Base-by-base conservation (phyloP, 345 rosid species). In the Brassica rapa region DNA sequence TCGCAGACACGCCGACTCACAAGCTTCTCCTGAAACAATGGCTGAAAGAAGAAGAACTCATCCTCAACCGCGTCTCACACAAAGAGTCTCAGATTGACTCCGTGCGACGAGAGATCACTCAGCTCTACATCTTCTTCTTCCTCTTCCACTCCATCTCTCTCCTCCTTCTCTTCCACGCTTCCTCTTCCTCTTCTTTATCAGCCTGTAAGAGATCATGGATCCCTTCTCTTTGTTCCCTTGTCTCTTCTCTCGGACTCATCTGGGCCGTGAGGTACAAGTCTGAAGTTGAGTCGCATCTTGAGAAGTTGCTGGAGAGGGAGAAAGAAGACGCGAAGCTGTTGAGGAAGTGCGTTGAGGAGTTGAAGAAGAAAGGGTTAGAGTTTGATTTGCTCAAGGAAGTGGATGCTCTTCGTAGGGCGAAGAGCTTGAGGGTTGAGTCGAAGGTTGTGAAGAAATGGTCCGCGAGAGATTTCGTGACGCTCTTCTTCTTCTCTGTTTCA, bases 331-430 rank as follows among this genome's bases (percentile, higher is more conserved):
- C 84, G 74, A 88, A 89, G 73, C 78, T 95, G 81, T 33, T 95
- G 86, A 82, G 80, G 0, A 95, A 88, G 80, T 95, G 99, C 35
- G 94, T 89, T 46, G 98, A 90, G 76, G 97, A 95, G 78, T 75
- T 95, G 90, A 93, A 90, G 94, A 89, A 78, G 88, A 91, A 93
- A 80, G 99, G 99, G 0, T 9, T 85, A 12, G 99, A 91, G 63
- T 95, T 95, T 68, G 99, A 95, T 90, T 82, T 95, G 80, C 75
- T 93, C 65, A 95, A 88, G 78, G 97, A 95, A 81, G 99, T 95
- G 2, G 99, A 95, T 49, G 98, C 98, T 5, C 82, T 93, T 33
- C 83, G 98, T 75, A 88, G 97, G 77, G 99, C 98, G 0, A 95
- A 95, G 88, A 95, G 99, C 72, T 74, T 95, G 90, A 75, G 97